phyloP scores from a whole-genome alignment of 2,329 filamentous ascomycete species.

The Ophiostoma populinum region DNA sequence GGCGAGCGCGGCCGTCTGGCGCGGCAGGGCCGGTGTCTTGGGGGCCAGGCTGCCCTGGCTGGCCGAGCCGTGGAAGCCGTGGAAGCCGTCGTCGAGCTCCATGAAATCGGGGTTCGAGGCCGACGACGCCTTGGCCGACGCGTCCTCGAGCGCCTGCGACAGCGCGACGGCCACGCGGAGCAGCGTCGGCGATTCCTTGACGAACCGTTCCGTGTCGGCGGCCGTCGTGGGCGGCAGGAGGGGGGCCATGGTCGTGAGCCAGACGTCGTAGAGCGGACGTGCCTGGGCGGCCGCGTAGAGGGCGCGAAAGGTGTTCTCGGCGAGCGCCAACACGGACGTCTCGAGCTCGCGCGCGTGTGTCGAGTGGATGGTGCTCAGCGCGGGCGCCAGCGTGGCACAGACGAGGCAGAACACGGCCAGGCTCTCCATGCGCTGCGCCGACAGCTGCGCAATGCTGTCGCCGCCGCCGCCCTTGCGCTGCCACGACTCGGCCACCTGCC shows the following conservation, averaged over 20 bases:
- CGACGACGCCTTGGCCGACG: slow-evolving; percentile 17
- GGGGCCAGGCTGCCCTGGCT: slow-evolving; percentile 26
- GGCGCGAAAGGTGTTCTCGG: slow-evolving; percentile 23
- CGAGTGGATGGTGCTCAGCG: slow-evolving; percentile 29
- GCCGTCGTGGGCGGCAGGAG: slow-evolving; percentile 29
- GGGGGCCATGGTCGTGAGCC: slow-evolving; percentile 26
- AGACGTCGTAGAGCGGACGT: slow-evolving; percentile 26
- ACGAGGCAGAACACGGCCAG: slow-evolving; percentile 30
- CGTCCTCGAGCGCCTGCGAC: slow-evolving; percentile 18
- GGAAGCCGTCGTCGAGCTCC: slow-evolving; percentile 50
- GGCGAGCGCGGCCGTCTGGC: slow-evolving; percentile 25
- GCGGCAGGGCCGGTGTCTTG: slow-evolving; percentile 25
- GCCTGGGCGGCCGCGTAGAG: slow-evolving; percentile 28
- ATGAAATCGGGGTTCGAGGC: slow-evolving; percentile 33
- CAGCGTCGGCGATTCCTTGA: slow-evolving; percentile 22
- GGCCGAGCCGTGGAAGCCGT: slow-evolving; percentile 42
- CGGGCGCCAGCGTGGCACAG: slow-evolving; percentile 28
- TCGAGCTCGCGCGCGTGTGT: slow-evolving; percentile 32
- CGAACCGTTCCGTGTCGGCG: slow-evolving; percentile 20
- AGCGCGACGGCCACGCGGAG: slow-evolving; percentile 26
- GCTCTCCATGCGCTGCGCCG: slow-evolving; percentile 34
- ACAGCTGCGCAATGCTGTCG: slow-evolving; percentile 31
- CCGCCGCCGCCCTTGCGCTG: slow-evolving; percentile 23
- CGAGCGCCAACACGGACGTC: slow-evolving; percentile 22
- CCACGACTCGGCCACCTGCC: slow-evolving; percentile 30